phyloP scores from a whole-genome alignment of 805 yeast genomes.

The Candida taoyuanica region DNA sequence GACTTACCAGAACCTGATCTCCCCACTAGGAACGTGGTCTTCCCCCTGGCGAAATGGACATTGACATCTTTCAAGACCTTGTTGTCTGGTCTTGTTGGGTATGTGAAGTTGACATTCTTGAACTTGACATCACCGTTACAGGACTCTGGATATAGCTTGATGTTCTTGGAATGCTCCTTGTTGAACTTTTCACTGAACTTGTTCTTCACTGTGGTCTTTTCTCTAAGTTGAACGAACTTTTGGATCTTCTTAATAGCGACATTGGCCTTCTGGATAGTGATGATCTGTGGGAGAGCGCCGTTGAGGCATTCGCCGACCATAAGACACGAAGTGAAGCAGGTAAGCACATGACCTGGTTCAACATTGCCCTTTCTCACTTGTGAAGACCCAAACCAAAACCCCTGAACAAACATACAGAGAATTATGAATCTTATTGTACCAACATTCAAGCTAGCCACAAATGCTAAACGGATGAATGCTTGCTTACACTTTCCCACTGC shows the following conservation, averaged over 20 bases:
- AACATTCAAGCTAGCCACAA: slow-evolving; percentile 49
- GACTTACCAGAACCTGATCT: slow-evolving; percentile 94
- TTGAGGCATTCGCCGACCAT: slow-evolving; percentile 61
- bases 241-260: slow-evolving; percentile 57
- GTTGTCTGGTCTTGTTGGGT: slow-evolving; percentile 50
- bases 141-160: slow-evolving; percentile 21
- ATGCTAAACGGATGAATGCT: slow-evolving; percentile 40
- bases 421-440: slow-evolving; percentile 54
- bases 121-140: slow-evolving; percentile 51
- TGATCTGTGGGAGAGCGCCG: slow-evolving; percentile 50
- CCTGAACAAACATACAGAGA: slow-evolving; percentile 79
- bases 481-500: slow-evolving; percentile 29
- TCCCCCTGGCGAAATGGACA: slow-evolving; percentile 41
- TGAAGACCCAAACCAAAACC: slow-evolving; percentile 84
- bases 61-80: slow-evolving; percentile 44
- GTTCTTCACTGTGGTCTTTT: slow-evolving; percentile 7
- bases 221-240: slow-evolving; percentile 31
- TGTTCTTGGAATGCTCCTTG: slow-evolving; percentile 13
- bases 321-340: slow-evolving; percentile 81
- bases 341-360: slow-evolving; percentile 60
- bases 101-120: slow-evolving; percentile 53
- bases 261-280: slow-evolving; percentile 63
- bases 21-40: slow-evolving; percentile 69
- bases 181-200: slow-evolving; percentile 10
- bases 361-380: slow-evolving; percentile 51